Base-by-base conservation (phyloP, 805 yeast species). In the Alloascoidea africana region DNA sequence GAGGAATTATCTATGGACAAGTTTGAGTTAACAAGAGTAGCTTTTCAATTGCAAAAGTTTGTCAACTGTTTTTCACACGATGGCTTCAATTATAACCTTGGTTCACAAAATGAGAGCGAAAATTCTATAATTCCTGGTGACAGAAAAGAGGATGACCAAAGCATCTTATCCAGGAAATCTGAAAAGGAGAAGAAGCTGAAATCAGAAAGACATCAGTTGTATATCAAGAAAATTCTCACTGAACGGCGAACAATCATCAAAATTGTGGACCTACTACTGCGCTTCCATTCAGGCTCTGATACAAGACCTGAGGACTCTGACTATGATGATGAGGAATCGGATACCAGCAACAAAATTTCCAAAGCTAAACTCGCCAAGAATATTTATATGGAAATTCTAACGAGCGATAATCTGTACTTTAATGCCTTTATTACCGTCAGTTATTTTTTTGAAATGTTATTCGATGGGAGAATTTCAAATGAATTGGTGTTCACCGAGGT, bases 11-110 rank as follows among this genome's bases (percentile, higher is more conserved):
- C 30, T 8, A 8, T 23, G n/a, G 30, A 23, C n/a, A 23, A 23
- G n/a, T 23, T 23, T 23, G 30, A 23, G n/a, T 23, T 23, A 23
- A 23, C n/a, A 8, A 8, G 30, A 8, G 30, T 23, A n/a, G 30
- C 30, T n/a, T 8, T n/a, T 8, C 30, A 23, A 23, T 23, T 23
- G n/a, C 13, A 23, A n/a, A 23, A 23, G n/a, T n/a, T 23, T 23
- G 30, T 23, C 30, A 23, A 23, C n/a, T 23, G 30, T 23, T n/a
- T n/a, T n/a, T 23, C 30, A n/a, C 30, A 23, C 8, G 30, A 23
- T 23, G 30, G n/a, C 8, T 23, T 23, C n/a, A n/a, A n/a, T 23
- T 23, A 23, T 23, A 23, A 23, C n/a, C n/a, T 23, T 23, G 30
- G 30, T 8, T 8, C 8, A 8, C 13, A 8, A 8, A 23, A 23